Percentiles rank a stretch among this genome's conserved stretches.
Evolutionary conservation across 805 yeast species (phyloP).

Genomic region (Candida montana): DNA sequence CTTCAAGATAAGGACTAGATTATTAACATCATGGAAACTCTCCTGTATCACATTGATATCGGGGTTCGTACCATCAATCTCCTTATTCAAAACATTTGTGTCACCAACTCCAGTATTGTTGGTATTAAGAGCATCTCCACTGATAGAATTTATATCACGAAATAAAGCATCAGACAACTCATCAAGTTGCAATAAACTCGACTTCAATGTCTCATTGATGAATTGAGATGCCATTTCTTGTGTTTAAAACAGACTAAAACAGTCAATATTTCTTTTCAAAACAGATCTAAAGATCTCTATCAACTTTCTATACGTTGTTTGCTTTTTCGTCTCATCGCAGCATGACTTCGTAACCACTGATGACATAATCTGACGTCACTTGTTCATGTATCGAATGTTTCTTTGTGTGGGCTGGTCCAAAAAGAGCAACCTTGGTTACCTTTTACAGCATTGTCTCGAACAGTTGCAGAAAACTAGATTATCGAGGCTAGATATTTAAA

Average conservation of each 20-base stretch:
- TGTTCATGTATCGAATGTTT: too few relatives aligned
- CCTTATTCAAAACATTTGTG: too few relatives aligned
- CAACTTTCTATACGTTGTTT: too few relatives aligned
- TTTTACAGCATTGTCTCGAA: background rate
- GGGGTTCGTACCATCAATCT: too few relatives aligned
- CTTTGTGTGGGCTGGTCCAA: background rate
- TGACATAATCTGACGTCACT: background rate
- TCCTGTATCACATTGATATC: background rate
- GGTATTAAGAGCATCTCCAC: too few relatives aligned
- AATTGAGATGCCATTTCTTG: slow-evolving; percentile 6
- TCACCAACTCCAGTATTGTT: too few relatives aligned
- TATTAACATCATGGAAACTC: slow-evolving; percentile 1
- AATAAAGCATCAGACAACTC: slow-evolving; percentile 3
- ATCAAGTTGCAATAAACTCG: slow-evolving; percentile 4
- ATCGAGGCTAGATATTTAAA: too few relatives aligned
- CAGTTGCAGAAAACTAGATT: too few relatives aligned
- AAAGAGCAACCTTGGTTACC: background rate
- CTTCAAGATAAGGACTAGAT: background rate
- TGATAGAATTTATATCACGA: background rate
- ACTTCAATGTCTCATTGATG: slow-evolving; percentile 4
- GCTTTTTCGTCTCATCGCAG: too few relatives aligned
- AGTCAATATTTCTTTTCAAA: background rate
- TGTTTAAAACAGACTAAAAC: too few relatives aligned
- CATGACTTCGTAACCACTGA: too few relatives aligned
- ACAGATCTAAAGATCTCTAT: background rate